These are phyloP conservation scores for Kockiozyma suomiensis DNA, from an alignment of 805 yeast genomes.

Conservation along the genomic window DNA sequence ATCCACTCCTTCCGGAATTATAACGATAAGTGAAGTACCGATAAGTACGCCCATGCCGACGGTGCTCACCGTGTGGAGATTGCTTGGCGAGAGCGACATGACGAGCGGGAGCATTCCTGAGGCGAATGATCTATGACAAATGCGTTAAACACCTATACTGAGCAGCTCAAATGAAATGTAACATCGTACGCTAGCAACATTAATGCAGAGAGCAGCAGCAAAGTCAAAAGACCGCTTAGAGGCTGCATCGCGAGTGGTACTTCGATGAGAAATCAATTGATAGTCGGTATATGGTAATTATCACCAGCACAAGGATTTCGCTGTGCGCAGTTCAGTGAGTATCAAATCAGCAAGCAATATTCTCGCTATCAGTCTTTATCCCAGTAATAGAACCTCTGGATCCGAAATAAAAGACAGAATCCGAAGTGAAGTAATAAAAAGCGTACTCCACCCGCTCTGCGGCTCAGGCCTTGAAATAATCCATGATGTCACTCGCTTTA, in stretches of 20 bases:
- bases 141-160: too few species aligned
- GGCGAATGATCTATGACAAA: conserved; percentile 36
- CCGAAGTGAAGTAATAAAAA: neutral
- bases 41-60: conserved; percentile 63
- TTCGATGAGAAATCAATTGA: too few species aligned
- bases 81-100: conserved; percentile 39
- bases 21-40: conserved; percentile 60
- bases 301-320: neutral
- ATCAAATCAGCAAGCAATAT: neutral
- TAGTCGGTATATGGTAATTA: too few species aligned
- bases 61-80: conserved; percentile 49
- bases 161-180: too few species aligned
- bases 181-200: conserved; percentile 40
- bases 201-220: conserved; percentile 37
- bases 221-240: conserved; percentile 32
- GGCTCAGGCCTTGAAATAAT: neutral
- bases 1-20: conserved; percentile 68
- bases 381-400: too few species aligned
- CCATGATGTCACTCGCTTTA: neutral
- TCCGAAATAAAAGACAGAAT: too few species aligned
- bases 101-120: conserved; percentile 43
- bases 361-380: neutral
- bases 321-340: neutral
- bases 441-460: neutral
- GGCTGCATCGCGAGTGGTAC: too few species aligned